Percentiles rank a stretch among this genome's conserved stretches.
phyloP scores from a whole-genome alignment of 2,329 filamentous ascomycete species.

The Coniochaeta hoffmannii region DNA sequence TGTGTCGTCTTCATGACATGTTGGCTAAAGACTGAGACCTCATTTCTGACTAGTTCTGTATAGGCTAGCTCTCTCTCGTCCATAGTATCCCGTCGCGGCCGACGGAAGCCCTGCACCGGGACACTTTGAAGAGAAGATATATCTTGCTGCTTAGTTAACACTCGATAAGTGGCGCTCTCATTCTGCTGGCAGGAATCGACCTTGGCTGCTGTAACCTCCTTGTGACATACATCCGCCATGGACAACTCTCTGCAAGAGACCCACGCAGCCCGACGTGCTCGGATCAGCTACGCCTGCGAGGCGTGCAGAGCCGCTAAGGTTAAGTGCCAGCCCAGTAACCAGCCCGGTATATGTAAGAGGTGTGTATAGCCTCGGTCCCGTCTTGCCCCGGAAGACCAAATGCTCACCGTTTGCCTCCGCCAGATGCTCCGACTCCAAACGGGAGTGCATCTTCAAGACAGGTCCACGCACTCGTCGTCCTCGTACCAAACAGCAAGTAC shows the following conservation, averaged over 20 bases:
- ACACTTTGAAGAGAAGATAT: neutral
- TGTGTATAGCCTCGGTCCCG: slow-evolving; percentile 17
- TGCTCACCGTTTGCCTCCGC: neutral
- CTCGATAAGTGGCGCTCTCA: too few species aligned
- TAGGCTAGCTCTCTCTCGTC: neutral
- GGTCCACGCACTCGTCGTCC: slow-evolving; percentile 41
- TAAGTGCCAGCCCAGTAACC: slow-evolving; percentile 40
- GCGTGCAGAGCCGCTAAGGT: slow-evolving; percentile 46
- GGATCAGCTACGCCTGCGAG: slow-evolving; percentile 43
- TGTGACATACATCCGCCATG: neutral
- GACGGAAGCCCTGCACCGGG: neutral
- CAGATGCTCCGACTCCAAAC: slow-evolving; percentile 45
- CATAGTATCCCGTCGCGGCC: neutral
- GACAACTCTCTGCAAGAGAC: neutral
- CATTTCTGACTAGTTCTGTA: neutral
- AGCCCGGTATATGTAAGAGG: slow-evolving; percentile 43
- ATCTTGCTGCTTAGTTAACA: neutral
- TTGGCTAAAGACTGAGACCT: neutral
- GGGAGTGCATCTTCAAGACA: slow-evolving; percentile 44
- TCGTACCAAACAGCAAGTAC: slow-evolving; percentile 34
- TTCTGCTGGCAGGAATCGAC: neutral
- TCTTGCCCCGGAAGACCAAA: neutral
- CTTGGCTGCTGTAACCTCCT: neutral
- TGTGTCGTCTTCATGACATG: neutral
- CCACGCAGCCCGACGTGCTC: slow-evolving; percentile 14